Conservation (phyloP, 805 yeast species). For the Pichia pseudocactophila region DNA sequence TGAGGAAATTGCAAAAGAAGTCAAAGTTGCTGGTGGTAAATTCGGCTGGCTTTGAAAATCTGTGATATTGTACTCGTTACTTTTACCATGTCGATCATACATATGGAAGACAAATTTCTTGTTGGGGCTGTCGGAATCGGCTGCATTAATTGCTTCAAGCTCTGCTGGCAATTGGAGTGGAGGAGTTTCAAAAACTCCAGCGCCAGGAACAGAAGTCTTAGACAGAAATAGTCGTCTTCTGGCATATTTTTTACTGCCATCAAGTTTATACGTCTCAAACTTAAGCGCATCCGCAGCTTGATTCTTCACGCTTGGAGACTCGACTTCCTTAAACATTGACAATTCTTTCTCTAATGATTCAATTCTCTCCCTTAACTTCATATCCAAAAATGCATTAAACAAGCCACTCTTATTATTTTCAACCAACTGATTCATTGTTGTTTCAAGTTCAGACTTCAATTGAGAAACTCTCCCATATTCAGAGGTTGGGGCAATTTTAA, state of each 20-base stretch:
- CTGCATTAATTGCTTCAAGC: neutral
- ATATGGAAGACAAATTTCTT: conserved; percentile 8
- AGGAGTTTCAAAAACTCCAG: conserved; percentile 11
- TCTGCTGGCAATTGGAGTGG: conserved; percentile 8
- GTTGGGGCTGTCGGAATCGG: neutral
- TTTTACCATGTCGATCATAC: conserved; percentile 1
- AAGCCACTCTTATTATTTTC: conserved; percentile 6
- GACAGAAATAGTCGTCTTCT: conserved; percentile 9
- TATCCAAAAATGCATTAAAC: conserved; percentile 9
- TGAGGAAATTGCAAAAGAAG: neutral
- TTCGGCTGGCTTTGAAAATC: conserved; percentile 10
- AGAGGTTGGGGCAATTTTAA: no score
- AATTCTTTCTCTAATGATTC: conserved; percentile 5
- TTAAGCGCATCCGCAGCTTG: neutral
- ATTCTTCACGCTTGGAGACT: neutral
- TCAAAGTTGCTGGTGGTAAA: neutral
- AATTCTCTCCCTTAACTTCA: conserved; percentile 9
- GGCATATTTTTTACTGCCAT: conserved; percentile 2
- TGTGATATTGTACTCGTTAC: neutral
- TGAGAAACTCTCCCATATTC: neutral
- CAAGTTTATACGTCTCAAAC: neutral
- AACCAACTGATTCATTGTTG: conserved; percentile 1
- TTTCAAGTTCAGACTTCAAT: neutral
- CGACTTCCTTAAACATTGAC: neutral
- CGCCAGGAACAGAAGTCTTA: conserved; percentile 9